Percentiles rank a stretch among this genome's conserved stretches.
phyloP scores from a whole-genome alignment of 108 stramenopile species.

The Conticribra guillardii region DNA sequence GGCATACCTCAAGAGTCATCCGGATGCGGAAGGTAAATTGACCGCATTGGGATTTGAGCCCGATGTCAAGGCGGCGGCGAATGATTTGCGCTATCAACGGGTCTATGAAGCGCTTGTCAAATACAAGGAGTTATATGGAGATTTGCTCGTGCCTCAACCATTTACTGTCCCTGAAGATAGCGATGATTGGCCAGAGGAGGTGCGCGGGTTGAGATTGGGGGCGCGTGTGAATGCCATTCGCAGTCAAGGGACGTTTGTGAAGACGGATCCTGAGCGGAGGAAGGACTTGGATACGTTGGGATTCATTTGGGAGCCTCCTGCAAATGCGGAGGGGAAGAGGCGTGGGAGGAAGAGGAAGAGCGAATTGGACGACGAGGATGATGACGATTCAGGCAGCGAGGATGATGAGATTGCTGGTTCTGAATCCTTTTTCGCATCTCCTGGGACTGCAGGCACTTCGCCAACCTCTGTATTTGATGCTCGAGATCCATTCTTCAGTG shows the following conservation, averaged over 20 bases:
- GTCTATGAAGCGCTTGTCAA: conserved; percentile 78
- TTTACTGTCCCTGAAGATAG: conserved; percentile 80
- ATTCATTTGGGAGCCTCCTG: conserved; percentile 81
- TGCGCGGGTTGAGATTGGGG: conserved; percentile 83
- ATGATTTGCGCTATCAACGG: conserved; percentile 74
- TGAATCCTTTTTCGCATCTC: conserved; percentile 30
- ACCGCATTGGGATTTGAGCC: conserved; percentile 54
- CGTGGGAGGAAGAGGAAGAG: conserved; percentile 68
- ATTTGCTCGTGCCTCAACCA: conserved; percentile 87
- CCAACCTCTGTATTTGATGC: conserved; percentile 21
- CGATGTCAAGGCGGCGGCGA: conserved; percentile 63
- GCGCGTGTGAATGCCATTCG: conserved; percentile 91
- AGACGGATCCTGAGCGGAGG: conserved; percentile 65
- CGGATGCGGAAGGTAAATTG: conserved; percentile 63
- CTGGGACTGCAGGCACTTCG: neutral
- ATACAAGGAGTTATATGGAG: conserved; percentile 87
- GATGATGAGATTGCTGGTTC: conserved; percentile 37
- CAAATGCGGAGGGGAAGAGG: conserved; percentile 55
- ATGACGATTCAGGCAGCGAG: conserved; percentile 26
- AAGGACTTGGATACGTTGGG: conserved; percentile 77
- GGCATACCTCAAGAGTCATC: conserved; percentile 67
- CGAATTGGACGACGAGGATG: conserved; percentile 50
- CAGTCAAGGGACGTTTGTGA: conserved; percentile 88
- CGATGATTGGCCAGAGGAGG: conserved; percentile 74
- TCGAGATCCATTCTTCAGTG: conserved; percentile 47